Evolutionary conservation across 2,329 filamentous ascomycete genomes (phyloP).

Genomic region (Phialemoniopsis sp.): DNA sequence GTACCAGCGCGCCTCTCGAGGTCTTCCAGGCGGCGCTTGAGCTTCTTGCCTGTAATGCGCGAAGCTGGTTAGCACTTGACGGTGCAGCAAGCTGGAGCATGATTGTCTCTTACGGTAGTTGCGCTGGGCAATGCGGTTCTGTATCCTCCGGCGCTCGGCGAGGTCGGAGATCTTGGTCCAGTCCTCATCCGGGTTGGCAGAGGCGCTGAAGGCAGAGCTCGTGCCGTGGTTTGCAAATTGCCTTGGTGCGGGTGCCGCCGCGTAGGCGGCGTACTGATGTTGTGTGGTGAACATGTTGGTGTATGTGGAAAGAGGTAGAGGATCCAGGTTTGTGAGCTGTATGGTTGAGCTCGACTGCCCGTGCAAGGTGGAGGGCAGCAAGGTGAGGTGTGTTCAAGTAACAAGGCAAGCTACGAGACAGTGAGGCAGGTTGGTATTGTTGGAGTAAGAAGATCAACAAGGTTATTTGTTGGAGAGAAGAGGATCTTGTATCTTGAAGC

Average conservation of each 20-base stretch:
- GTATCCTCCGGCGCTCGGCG: slow-evolving; percentile 87
- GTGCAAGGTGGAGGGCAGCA: no score
- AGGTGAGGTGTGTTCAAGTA: no score
- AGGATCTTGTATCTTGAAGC: no score
- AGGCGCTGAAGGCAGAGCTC: slow-evolving; percentile 91
- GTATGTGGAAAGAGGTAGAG: no score
- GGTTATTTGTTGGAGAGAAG: no score
- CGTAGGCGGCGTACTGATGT: slow-evolving; percentile 32
- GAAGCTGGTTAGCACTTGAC: not conserved
- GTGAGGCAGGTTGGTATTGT: no score
- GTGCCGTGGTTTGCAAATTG: slow-evolving; percentile 72
- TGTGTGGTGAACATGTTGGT: slow-evolving; percentile 33
- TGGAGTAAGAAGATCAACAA: no score
- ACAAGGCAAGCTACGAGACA: no score
- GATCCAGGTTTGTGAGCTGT: no score
- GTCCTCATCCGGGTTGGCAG: slow-evolving; percentile 93
- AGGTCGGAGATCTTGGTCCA: slow-evolving; percentile 99
- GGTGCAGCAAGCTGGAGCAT: not conserved
- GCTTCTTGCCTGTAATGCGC: slow-evolving; percentile 71
- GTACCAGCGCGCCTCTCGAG: slow-evolving; percentile 71
- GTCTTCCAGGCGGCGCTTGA: slow-evolving; percentile 84
- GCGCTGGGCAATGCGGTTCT: slow-evolving; percentile 95
- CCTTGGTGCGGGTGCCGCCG: slow-evolving; percentile 43
- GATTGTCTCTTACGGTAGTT: slow-evolving; percentile 71
- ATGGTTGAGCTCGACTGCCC: no score